These are phyloP conservation scores for Mycena haematopus DNA, from an alignment of 768 basidiomycete species.

Conservation along the genomic window DNA sequence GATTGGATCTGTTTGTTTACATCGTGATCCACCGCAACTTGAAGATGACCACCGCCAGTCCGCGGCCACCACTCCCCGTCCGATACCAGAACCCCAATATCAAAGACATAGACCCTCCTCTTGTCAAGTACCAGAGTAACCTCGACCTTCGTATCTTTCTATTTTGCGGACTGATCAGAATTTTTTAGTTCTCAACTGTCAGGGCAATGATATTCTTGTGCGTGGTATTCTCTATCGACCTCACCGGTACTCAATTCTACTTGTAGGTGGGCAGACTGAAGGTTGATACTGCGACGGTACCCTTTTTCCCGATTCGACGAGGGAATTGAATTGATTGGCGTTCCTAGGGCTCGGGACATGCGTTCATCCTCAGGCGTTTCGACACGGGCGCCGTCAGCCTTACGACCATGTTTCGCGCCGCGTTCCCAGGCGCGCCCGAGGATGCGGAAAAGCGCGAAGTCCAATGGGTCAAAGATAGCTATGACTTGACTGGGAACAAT, in stretches of 20 bases:
- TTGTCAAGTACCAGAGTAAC: constrained; percentile 11
- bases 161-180: neutral
- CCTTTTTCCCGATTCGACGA: constrained; percentile 33
- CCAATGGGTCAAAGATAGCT: constrained; percentile 82
- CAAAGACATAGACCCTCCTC: constrained; percentile 43
- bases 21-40: constrained; percentile 16
- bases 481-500: constrained; percentile 81
- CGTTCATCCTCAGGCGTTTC: constrained; percentile 92
- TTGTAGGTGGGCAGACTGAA: constrained; percentile 85
- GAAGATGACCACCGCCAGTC: constrained; percentile 36
- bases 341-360: constrained; percentile 74
- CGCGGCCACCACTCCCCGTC: constrained; percentile 58
- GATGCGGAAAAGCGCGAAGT: constrained; percentile 80
- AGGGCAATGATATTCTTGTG: constrained; percentile 87
- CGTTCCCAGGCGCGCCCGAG: constrained; percentile 83
- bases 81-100: constrained; percentile 59
- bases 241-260: constrained; percentile 11
- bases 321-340: constrained; percentile 17
- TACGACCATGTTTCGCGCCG: constrained; percentile 96
- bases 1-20: constrained; percentile 41
- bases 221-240: constrained; percentile 35
- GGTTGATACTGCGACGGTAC: constrained; percentile 79
- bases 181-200: constrained; percentile 66
- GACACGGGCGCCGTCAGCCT: constrained; percentile 92
- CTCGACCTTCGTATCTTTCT: neutral